Base-by-base conservation (phyloP, 768 basidiomycete genomes). In the Naganishia vishniacii region DNA sequence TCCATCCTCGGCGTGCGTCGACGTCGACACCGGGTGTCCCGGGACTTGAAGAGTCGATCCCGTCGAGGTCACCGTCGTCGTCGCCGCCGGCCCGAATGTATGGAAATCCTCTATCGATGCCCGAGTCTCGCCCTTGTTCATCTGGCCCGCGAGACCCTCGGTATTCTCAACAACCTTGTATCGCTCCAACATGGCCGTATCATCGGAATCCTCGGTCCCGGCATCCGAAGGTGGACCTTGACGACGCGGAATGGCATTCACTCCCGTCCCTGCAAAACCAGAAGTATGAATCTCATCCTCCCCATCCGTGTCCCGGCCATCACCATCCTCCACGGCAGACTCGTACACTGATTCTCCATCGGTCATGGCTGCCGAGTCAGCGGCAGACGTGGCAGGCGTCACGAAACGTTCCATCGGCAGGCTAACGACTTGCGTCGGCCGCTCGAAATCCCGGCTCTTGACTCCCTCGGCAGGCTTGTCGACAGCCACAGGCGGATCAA, bases 161-260 rank as follows among this genome's bases (percentile, higher is more conserved):
- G 32, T 72, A 62, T 75, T 75, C 40, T 75, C 75, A 5, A 73
- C 70, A n/a, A 73, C 71, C 59, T 77, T 68, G 63, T 71, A 73
- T 26, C 60, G 64, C 7, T 41, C 37, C 53, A 56, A 31, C 29
- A 47, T 49, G 32, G 63, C 63, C n/a, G 64, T 65, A 23, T 46
- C 59, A 34, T 53, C 65, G n/a, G 65, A 66, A 18, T 25, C 58
- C 9, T 61, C 59, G 18, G 31, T 34, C 9, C 41, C 49, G 23
- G 23, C 53, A 18, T 64, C 63, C 15, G 53, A 56, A 25, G 31
- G 37, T 15, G 53, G 53, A 26, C 31, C 53, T 26, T 13, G 32
- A 25, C 6, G 32, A 25, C 6, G 37, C 37, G 53, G 23, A n/a
- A 56, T 3, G 20, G n/a, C 15, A 37, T 15, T 15, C 15, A 15